These are phyloP conservation scores for Funneliformis mosseae DNA, from an alignment of 192 early-diverging fungal genomes.

Conservation along the genomic window DNA sequence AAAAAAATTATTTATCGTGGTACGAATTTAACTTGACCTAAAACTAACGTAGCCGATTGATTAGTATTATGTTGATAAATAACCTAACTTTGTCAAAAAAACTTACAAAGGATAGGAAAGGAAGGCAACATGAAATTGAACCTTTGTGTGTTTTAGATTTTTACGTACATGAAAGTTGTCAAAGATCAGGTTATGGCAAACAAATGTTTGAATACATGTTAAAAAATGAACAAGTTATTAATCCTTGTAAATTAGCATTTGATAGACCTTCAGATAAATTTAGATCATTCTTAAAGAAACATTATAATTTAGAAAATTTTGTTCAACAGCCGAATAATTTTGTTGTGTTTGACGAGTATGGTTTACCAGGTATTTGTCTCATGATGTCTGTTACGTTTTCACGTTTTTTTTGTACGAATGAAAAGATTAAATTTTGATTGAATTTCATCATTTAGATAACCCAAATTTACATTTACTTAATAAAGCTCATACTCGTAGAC, in stretches of 20 bases:
- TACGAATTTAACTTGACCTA: background rate
- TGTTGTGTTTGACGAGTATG: slow-evolving; percentile 44
- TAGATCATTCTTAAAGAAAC: slow-evolving; percentile 39
- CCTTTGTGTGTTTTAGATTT: slow-evolving; percentile 46
- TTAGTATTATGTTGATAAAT: background rate
- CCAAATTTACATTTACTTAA: background rate
- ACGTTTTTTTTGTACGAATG: background rate
- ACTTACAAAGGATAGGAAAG: slow-evolving; percentile 37
- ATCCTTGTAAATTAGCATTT: slow-evolving; percentile 44
- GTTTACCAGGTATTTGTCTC: background rate
- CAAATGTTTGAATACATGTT: slow-evolving; percentile 46
- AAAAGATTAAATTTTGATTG: background rate
- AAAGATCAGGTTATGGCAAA: slow-evolving; percentile 43
- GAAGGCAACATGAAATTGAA: slow-evolving; percentile 43
- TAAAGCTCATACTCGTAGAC: background rate
- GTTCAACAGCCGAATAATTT: slow-evolving; percentile 45
- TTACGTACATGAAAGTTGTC: slow-evolving; percentile 41
- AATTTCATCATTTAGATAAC: background rate
- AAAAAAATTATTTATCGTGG: slow-evolving; percentile 47
- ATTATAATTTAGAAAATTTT: slow-evolving; percentile 39
- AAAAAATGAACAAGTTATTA: slow-evolving; percentile 37
- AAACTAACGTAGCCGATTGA: background rate
- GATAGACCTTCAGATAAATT: slow-evolving; percentile 46
- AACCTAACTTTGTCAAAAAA: background rate
- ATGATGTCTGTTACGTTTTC: background rate